Conservation (phyloP, 495 filamentous ascomycete species). For the Penicillium robsamsonii region DNA sequence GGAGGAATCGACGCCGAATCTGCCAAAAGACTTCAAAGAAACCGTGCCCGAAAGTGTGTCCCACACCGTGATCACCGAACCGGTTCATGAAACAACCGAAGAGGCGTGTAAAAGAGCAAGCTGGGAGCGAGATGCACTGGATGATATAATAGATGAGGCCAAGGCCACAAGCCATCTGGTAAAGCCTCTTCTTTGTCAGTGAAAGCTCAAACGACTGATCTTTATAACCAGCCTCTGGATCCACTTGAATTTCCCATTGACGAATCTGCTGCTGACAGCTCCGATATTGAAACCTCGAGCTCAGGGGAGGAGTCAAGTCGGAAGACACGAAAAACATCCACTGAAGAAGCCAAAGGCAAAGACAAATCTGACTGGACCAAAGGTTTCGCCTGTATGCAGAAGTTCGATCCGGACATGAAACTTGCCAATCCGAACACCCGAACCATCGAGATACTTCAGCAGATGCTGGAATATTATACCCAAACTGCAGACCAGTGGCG, state of each 20-base stretch:
- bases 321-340: slow-evolving; percentile 28
- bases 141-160: slow-evolving; percentile 58
- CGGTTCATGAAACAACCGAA: neutral
- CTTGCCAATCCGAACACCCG: slow-evolving; percentile 61
- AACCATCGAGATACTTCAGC: slow-evolving; percentile 75
- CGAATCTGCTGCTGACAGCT: slow-evolving; percentile 20
- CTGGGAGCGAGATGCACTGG: slow-evolving; percentile 48
- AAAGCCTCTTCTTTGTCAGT: slow-evolving; percentile 7
- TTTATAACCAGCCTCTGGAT: slow-evolving; percentile 41
- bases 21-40: neutral
- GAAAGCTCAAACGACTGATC: neutral
- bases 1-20: neutral
- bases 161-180: slow-evolving; percentile 55
- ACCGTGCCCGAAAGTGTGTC: neutral
- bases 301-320: slow-evolving; percentile 19
- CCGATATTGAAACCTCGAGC: slow-evolving; percentile 24
- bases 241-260: slow-evolving; percentile 29
- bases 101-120: neutral
- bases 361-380: slow-evolving; percentile 41
- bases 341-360: slow-evolving; percentile 11
- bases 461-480: slow-evolving; percentile 81
- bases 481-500: slow-evolving; percentile 79
- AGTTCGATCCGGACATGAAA: slow-evolving; percentile 43
- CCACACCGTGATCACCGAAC: neutral
- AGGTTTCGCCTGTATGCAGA: slow-evolving; percentile 68